Percentiles rank a stretch among this genome's conserved stretches.
phyloP scores from a whole-genome alignment of 768 basidiomycete genomes.

The Rubroboletus pulcherrimus region DNA sequence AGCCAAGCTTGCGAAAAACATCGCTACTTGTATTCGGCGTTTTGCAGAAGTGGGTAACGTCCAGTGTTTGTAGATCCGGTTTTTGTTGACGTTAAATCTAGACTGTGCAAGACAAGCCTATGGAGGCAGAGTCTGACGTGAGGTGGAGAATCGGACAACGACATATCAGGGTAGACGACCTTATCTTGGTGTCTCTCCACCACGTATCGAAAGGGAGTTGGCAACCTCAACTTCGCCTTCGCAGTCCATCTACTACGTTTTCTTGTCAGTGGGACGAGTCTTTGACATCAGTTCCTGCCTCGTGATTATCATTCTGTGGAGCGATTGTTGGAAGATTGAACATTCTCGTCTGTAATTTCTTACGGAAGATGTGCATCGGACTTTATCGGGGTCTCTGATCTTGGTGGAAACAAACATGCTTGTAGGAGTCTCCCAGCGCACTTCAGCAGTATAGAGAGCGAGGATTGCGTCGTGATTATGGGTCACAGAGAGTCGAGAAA shows the following conservation, averaged over 20 bases:
- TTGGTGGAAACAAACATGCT: background rate
- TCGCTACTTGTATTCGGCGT: conserved; percentile 70
- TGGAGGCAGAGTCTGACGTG: conserved; percentile 62
- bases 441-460: too few species aligned
- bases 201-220: conserved; percentile 81
- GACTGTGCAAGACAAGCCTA: conserved; percentile 45
- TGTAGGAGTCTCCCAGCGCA: background rate
- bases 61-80: background rate
- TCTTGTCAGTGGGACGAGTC: conserved; percentile 2
- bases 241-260: background rate
- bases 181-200: conserved; percentile 74
- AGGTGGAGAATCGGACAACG: conserved; percentile 59
- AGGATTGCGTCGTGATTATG: background rate
- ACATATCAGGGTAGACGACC: conserved; percentile 59
- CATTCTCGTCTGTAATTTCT: background rate
- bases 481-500: background rate
- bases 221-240: conserved; percentile 72
- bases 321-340: background rate
- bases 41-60: conserved; percentile 52
- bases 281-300: background rate
- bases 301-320: background rate
- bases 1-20: conserved; percentile 73
- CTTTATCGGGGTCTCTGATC: background rate
- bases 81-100: conserved; percentile 24
- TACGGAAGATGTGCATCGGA: background rate